Percentiles rank a stretch among this genome's conserved stretches.
These are phyloP conservation scores for Boletus mariae DNA, from an alignment of 1,284 basidiomycete species.

Conservation along the genomic window DNA sequence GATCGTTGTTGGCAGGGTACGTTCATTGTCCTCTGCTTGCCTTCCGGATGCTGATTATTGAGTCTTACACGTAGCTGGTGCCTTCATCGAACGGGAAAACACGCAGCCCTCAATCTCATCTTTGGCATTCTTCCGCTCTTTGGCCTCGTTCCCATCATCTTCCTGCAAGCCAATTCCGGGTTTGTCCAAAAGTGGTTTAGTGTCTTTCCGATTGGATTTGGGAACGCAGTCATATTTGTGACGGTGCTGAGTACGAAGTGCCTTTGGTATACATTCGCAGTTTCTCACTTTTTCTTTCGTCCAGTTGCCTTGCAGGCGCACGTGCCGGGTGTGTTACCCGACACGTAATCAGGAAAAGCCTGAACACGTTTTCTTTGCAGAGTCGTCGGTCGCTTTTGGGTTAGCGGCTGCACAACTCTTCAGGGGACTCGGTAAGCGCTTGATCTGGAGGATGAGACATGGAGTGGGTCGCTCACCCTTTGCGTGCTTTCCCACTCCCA, in stretches of 20 bases:
- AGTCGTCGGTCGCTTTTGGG: constrained; percentile 5
- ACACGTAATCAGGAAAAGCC: too few species aligned
- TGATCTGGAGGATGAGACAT: too few species aligned
- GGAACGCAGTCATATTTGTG: constrained; percentile 13
- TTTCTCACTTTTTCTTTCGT: not conserved
- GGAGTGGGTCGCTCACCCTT: too few species aligned
- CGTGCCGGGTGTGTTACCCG: constrained; percentile 9
- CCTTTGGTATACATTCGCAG: not conserved
- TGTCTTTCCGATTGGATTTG: constrained; percentile 14
- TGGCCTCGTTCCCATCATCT: too few species aligned
- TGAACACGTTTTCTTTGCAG: constrained; percentile 1
- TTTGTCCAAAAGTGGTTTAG: constrained; percentile 16
- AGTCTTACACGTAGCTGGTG: not conserved
- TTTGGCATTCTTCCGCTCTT: too few species aligned
- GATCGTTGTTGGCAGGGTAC: too few species aligned
- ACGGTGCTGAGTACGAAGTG: constrained; percentile 11
- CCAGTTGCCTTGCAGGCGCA: constrained; percentile 18
- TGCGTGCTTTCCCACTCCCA: not conserved
- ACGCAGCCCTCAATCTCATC: too few species aligned
- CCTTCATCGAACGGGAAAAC: too few species aligned
- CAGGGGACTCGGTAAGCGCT: constrained; percentile 9
- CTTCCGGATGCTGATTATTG: not conserved
- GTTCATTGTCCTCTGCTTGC: too few species aligned
- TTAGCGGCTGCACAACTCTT: constrained; percentile 11
- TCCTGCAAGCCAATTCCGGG: not conserved